Evolutionary conservation across 345 rosid genomes (phyloP).

Genomic region (Salix koriyanagi): DNA sequence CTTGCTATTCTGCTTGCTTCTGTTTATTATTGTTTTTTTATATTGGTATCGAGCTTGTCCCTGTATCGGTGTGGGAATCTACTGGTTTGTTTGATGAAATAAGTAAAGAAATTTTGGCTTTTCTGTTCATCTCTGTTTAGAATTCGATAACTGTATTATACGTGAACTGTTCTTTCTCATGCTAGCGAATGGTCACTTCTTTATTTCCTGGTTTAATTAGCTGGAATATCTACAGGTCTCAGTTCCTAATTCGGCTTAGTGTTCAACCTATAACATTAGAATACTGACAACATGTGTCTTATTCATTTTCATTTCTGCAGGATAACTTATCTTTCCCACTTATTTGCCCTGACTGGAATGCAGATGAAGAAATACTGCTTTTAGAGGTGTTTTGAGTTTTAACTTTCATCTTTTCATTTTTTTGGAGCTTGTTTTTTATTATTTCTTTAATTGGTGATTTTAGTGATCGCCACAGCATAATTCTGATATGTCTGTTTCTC

Average conservation of each 20-base stretch:
- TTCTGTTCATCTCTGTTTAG: not conserved
- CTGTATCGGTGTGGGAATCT: not conserved
- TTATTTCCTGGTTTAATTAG: not conserved
- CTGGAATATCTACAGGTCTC: not conserved
- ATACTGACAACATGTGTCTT: not conserved
- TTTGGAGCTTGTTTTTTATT: not conserved
- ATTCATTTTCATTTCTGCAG: constrained; percentile 37
- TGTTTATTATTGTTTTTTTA: not conserved
- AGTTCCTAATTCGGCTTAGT: not conserved
- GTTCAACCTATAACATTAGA: not conserved
- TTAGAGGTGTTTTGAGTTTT: constrained; percentile 57
- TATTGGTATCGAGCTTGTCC: not conserved
- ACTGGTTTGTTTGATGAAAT: not conserved
- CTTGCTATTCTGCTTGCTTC: not conserved
- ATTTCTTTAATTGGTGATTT: not conserved
- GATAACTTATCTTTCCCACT: constrained; percentile 87
- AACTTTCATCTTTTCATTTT: not conserved
- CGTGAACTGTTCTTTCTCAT: not conserved
- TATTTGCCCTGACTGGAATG: constrained; percentile 92
- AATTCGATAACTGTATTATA: not conserved
- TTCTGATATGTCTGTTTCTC: not conserved
- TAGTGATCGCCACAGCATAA: not conserved
- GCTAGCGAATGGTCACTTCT: not conserved
- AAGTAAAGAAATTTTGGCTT: not conserved
- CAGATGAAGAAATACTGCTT: constrained; percentile 94